Percentiles rank a stretch among this genome's conserved stretches.
Evolutionary conservation across 2,329 filamentous ascomycete species (phyloP).

Genomic region (Pyrenochaeta sp.): DNA sequence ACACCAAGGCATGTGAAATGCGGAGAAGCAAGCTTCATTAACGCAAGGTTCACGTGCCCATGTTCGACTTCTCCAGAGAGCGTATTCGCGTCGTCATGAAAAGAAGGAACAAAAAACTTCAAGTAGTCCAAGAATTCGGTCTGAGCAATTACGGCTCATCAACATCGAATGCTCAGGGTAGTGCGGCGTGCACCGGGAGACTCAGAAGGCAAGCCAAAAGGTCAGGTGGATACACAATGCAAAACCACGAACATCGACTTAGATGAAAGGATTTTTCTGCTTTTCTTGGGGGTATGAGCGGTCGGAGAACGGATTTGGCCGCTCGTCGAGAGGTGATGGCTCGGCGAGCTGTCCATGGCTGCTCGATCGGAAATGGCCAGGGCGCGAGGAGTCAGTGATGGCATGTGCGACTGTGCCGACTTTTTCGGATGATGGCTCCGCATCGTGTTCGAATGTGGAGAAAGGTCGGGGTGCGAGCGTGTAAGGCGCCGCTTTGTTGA

Average conservation of each 20-base stretch:
- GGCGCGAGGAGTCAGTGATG: conserved; percentile 53
- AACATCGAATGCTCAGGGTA: too few species aligned
- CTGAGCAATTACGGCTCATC: conserved; percentile 54
- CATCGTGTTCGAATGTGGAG: conserved; percentile 49
- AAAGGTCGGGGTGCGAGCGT: conserved; percentile 55
- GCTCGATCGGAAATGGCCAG: conserved; percentile 53
- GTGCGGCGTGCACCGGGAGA: conserved; percentile 41
- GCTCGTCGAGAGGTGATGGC: conserved; percentile 51
- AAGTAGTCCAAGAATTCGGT: conserved; percentile 48
- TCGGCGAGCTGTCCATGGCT: conserved; percentile 54
- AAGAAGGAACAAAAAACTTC: conserved; percentile 42
- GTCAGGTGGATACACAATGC: conserved; percentile 49
- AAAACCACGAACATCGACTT: conserved; percentile 33
- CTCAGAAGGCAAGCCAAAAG: conserved; percentile 55
- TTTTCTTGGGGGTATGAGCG: conserved; percentile 28
- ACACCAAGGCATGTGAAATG: conserved; percentile 44
- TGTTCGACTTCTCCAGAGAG: conserved; percentile 39
- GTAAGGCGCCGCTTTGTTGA: conserved; percentile 56
- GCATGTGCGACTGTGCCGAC: conserved; percentile 53
- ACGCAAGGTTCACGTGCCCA: conserved; percentile 42
- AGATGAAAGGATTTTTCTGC: conserved; percentile 51
- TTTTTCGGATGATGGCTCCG: conserved; percentile 49
- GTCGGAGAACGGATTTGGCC: conserved; percentile 44
- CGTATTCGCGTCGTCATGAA: conserved; percentile 41
- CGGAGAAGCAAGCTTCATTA: conserved; percentile 48